These are phyloP conservation scores for Phytophthora capsici DNA, from an alignment of 352 stramenopile species.

Conservation along the genomic window DNA sequence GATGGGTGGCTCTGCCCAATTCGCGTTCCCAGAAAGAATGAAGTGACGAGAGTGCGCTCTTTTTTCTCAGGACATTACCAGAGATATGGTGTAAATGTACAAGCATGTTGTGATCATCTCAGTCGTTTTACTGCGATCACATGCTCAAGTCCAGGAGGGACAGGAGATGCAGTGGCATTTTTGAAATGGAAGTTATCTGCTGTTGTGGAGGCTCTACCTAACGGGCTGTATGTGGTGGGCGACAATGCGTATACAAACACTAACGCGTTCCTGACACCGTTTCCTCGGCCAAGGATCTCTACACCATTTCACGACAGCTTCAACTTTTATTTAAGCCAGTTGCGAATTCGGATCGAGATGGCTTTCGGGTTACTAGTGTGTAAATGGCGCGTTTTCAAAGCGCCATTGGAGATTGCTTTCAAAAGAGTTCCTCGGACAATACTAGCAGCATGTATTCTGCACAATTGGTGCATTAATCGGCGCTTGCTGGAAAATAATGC, in stretches of 20 bases:
- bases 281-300: not conserved
- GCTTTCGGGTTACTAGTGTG: not conserved
- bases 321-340: conserved; percentile 5
- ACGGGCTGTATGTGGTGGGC: not conserved
- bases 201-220: not conserved
- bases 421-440: not conserved
- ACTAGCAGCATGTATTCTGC: not conserved
- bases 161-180: not conserved
- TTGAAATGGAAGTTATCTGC: not conserved
- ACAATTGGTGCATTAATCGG: not conserved
- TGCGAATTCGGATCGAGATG: conserved; percentile 6
- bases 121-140: not conserved
- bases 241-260: not conserved
- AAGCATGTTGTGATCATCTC: not conserved
- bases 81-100: conserved; percentile 9
- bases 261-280: not conserved
- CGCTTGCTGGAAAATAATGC: not conserved
- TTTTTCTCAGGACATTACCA: no score
- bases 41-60: not conserved
- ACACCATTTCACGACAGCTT: not conserved
- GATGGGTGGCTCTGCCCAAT: not conserved
- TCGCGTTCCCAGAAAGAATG: not conserved
- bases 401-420: conserved; percentile 5
- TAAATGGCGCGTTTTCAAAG: conserved; percentile 3
- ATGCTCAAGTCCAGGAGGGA: not conserved